A percentile compares a stretch with the other conserved stretches of the same genome.
phyloP scores from a whole-genome alignment of 2,329 filamentous ascomycete species.

The Claviceps sp. region DNA sequence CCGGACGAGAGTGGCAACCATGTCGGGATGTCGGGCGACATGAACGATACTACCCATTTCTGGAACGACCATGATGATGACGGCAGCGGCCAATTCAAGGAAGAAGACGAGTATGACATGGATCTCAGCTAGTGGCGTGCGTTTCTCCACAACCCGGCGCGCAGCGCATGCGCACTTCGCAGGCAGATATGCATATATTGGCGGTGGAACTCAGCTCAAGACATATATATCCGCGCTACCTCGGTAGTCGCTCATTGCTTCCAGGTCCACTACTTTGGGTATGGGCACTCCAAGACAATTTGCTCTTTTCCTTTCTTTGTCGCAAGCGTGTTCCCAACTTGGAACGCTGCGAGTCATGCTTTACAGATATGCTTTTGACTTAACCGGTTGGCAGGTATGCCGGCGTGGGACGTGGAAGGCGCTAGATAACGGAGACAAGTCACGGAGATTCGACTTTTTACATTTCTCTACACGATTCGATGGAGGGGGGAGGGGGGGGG shows the following conservation, averaged over 20 bases:
- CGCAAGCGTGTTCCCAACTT: no score
- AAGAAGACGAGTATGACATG: slow-evolving; percentile 90
- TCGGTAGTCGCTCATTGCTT: slow-evolving; percentile 1
- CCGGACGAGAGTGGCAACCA: slow-evolving; percentile 25
- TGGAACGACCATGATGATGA: slow-evolving; percentile 61
- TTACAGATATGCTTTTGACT: neutral
- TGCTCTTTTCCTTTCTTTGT: no score
- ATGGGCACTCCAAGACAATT: no score
- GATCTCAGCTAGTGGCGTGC: slow-evolving; percentile 36
- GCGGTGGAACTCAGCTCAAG: slow-evolving; percentile 4
- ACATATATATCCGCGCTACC: neutral
- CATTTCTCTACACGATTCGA: no score
- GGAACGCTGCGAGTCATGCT: no score
- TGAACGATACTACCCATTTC: slow-evolving; percentile 40
- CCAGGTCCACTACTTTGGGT: neutral
- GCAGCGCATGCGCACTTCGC: neutral
- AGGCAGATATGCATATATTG: slow-evolving; percentile 9
- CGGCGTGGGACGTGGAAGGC: no score
- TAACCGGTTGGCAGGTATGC: neutral
- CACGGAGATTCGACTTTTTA: no score
- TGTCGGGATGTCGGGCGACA: slow-evolving; percentile 28
- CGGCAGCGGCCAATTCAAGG: slow-evolving; percentile 69
- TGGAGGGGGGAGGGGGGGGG: no score
- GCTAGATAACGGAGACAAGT: no score
- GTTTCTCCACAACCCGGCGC: slow-evolving; percentile 4